phyloP scores from a whole-genome alignment of 371 early-diverging fungal genomes.

The Haplosporangium sp. region DNA sequence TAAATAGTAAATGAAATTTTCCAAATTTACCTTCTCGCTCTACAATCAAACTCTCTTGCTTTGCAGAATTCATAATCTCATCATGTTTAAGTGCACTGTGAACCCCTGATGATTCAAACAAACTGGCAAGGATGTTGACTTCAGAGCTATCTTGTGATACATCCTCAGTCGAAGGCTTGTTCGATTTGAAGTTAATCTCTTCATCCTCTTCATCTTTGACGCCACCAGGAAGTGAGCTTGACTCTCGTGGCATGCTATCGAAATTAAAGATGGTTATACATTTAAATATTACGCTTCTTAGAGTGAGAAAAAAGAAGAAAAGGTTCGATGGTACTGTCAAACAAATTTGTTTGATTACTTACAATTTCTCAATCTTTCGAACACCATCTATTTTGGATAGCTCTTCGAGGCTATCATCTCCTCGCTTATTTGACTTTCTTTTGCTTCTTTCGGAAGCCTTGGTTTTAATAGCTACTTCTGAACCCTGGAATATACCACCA shows the following conservation, averaged over 20 bases:
- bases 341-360: slow-evolving; percentile 34
- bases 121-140: slow-evolving; percentile 72
- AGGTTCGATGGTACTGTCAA: too few species aligned
- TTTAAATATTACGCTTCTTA: too few species aligned
- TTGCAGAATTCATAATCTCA: slow-evolving; percentile 78
- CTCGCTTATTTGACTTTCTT: slow-evolving; percentile 37
- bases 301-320: too few species aligned
- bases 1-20: neutral
- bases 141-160: slow-evolving; percentile 45
- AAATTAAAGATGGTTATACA: neutral
- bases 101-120: slow-evolving; percentile 87
- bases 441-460: slow-evolving; percentile 19
- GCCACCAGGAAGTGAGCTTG: slow-evolving; percentile 33
- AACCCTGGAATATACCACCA: slow-evolving; percentile 73
- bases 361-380: slow-evolving; percentile 68
- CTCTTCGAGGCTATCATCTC: slow-evolving; percentile 56
- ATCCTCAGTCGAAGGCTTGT: slow-evolving; percentile 7
- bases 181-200: slow-evolving; percentile 27
- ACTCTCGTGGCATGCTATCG: slow-evolving; percentile 36
- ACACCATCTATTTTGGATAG: slow-evolving; percentile 63
- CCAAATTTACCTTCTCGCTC: slow-evolving; percentile 77
- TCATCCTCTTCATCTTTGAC: slow-evolving; percentile 44
- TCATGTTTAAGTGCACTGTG: slow-evolving; percentile 92
- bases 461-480: slow-evolving; percentile 60
- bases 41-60: slow-evolving; percentile 73